These are phyloP conservation scores for Zea mays DNA, from an alignment of 176 grass and related monocot species.

Conservation along the genomic window Zm-B73-REFERENCE-NAM-5.0 NC_050103.1:38230501-38231000, in stretches of 20 bases:
- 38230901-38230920: not conserved
- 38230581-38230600: slow-evolving; percentile 13
- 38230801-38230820: not conserved
- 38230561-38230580: not conserved
- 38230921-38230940: not conserved
- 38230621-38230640: slow-evolving; percentile 27
- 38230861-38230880: not conserved
- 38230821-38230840: not conserved
- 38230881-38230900: slow-evolving; percentile 22
- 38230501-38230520: slow-evolving; percentile 20
- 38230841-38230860: not conserved
- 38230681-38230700: slow-evolving; percentile 65
- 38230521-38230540: slow-evolving; percentile 87
- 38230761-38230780: not conserved
- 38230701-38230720: slow-evolving; percentile 93
- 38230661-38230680: slow-evolving; percentile 70
- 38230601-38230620: slow-evolving; percentile 2
- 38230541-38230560: slow-evolving; percentile 86
- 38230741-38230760: not conserved
- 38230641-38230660: slow-evolving; percentile 52
- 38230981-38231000: slow-evolving; percentile 13
- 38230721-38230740: slow-evolving; percentile 49
- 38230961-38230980: not conserved
- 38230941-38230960: slow-evolving; percentile 13
- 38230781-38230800: not conserved